Evolutionary conservation across 2,329 filamentous ascomycete genomes (phyloP).

Genomic region (Pseudogymnoascus pannorum): DNA sequence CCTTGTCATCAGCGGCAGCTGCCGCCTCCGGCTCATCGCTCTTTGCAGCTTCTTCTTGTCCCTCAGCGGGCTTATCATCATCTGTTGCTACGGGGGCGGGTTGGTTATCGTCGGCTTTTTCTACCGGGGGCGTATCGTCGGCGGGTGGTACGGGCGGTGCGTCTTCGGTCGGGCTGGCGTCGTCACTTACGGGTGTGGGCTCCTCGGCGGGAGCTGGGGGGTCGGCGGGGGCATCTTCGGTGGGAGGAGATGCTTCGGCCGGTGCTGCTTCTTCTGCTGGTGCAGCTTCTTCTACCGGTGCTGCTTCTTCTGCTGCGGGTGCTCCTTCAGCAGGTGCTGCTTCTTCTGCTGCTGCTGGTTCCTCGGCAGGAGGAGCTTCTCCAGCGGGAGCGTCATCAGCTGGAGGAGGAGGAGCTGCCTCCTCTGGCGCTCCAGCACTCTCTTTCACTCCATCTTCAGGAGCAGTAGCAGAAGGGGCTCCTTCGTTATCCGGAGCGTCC

Average conservation of each 20-base stretch:
- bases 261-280: background rate
- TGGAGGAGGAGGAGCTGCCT: background rate
- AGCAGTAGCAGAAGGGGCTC: background rate
- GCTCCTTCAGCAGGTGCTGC: background rate
- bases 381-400: background rate
- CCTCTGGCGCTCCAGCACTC: background rate
- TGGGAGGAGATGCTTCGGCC: background rate
- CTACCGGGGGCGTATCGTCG: conserved; percentile 8
- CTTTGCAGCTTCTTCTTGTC: background rate
- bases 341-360: conserved; percentile 6
- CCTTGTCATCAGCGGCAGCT: conserved; percentile 7
- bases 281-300: background rate
- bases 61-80: conserved; percentile 6
- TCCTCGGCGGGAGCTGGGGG: conserved; percentile 11
- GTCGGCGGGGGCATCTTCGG: conserved; percentile 5
- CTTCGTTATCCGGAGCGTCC: background rate
- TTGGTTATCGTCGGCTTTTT: background rate
- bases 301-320: background rate
- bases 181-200: background rate
- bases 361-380: background rate
- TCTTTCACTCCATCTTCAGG: background rate
- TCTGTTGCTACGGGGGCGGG: conserved; percentile 1
- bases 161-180: conserved; percentile 12
- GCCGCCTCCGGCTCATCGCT: background rate
- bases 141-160: background rate